Evolutionary conservation across 2,329 filamentous ascomycete genomes (phyloP), one percentile per base, ranked within the genome.

Genomic region (Anthostomella pinea): DNA sequence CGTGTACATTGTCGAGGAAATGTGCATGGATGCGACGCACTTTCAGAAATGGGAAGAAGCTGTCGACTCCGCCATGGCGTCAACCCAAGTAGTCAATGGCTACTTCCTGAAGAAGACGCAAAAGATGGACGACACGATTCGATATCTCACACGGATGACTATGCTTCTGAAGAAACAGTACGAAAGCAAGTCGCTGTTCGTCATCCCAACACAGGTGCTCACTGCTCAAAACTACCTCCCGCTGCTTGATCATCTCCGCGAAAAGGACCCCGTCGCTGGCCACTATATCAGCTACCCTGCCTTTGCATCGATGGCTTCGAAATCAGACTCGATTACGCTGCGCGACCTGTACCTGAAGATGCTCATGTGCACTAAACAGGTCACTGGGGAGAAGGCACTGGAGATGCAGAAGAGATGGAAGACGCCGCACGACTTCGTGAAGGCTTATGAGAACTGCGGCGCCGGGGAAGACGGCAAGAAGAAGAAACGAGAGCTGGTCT

Each of bases 261-360:
- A 68, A 30, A 70, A 64, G 14, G 64, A 81, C 18, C 71, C 75
- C 0, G 58, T 59, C 0, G 61, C 54, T 6, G 69, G 70, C 3
- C 79, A 79, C 54, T 73, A 82, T 51, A 75, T 88, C 41, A 86
- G 75, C 8, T 89, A 88, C 50, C 65, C 73, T 0, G 82, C 82
- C 0, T 90, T 91, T 56, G 78, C 81, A 0, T 80, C 79, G 1
- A 64, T 91, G 28, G 79, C 79, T 1, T 86, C 82, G 7, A 93
- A 93, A 59, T 87, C 83, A 0, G 83, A 86, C 34, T 75, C 75
- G 40, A 75, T 88, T 50, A 86, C 85, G 0, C 65, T 91, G 8
- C 71, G 84, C 37, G 87, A 93, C 51, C 61, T 90, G 0, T 91
- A 79, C 49, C 65, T 93, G 17, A 90, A 90, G 61, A 91, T 93